These are phyloP conservation scores for Rubus idaeus DNA, from an alignment of 306 rosid genomes.

Conservation along the genomic window DNA sequence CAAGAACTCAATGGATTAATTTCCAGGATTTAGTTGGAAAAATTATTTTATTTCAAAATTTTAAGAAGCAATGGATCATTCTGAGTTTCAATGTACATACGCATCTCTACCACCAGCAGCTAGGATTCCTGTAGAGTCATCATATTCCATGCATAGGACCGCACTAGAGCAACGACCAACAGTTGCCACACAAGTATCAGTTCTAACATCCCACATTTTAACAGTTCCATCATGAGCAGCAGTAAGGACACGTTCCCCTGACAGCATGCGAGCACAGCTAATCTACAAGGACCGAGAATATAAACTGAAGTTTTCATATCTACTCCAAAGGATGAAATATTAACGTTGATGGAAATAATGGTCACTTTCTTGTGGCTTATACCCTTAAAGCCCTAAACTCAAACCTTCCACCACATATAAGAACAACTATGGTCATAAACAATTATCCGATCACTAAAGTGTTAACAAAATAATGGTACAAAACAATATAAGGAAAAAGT, in stretches of 20 bases:
- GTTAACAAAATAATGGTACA: too few relatives aligned
- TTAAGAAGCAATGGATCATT: constrained; percentile 21
- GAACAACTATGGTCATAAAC: neutral
- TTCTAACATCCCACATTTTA: constrained; percentile 99
- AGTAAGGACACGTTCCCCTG: constrained; percentile 96
- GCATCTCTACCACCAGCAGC: constrained; percentile 96
- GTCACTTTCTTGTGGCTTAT: neutral
- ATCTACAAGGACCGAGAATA: constrained; percentile 53
- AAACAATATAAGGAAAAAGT: neutral
- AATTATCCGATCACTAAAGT: neutral
- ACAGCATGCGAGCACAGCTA: constrained; percentile 91
- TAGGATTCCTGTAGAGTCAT: constrained; percentile 88
- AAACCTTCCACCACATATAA: neutral
- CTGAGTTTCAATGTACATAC: constrained; percentile 48
- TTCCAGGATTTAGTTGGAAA: constrained; percentile 23
- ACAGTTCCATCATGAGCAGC: constrained; percentile 97
- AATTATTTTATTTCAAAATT: constrained; percentile 18
- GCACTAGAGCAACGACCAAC: constrained; percentile 99
- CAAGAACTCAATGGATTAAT: constrained; percentile 30
- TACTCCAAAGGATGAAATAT: neutral
- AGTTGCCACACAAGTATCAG: constrained; percentile 97
- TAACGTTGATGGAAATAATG: neutral
- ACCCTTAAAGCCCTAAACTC: neutral
- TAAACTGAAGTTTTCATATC: constrained; percentile 29
- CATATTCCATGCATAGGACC: constrained; percentile 92